These are phyloP conservation scores for Pseudovirgaria hyperparasitica DNA, from an alignment of 2,329 filamentous ascomycete species.

Conservation along the genomic window DNA sequence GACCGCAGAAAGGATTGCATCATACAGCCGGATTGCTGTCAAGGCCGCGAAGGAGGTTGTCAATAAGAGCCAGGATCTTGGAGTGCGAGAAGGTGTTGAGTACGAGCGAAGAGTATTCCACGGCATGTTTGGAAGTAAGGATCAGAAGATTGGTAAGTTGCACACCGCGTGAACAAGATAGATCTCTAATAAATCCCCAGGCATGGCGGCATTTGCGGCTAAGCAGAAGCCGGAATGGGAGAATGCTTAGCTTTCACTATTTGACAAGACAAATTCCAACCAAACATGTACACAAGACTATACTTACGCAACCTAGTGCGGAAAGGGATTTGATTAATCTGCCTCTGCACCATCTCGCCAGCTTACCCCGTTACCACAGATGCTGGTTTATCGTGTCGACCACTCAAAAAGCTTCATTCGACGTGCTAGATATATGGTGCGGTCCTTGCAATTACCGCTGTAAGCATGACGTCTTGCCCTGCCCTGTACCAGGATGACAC, in stretches of 20 bases:
- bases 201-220: slow-evolving; percentile 85
- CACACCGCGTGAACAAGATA: neutral
- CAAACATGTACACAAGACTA: no score
- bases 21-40: slow-evolving; percentile 75
- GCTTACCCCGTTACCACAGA: no score
- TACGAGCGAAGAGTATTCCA: slow-evolving; percentile 93
- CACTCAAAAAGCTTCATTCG: no score
- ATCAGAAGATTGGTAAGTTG: slow-evolving; percentile 78
- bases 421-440: no score
- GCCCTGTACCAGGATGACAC: no score
- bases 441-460: no score
- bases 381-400: no score
- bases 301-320: no score
- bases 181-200: slow-evolving; percentile 16
- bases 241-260: slow-evolving; percentile 64
- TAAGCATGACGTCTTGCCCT: no score
- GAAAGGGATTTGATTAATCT: no score
- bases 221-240: slow-evolving; percentile 91
- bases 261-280: no score
- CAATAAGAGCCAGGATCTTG: slow-evolving; percentile 92
- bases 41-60: slow-evolving; percentile 95
- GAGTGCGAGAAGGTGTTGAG: slow-evolving; percentile 81
- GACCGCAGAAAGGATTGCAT: slow-evolving; percentile 80
- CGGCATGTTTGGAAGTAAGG: slow-evolving; percentile 79
- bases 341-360: no score